Conservation (phyloP, 495 filamentous ascomycete species). For the Pyrenopolyporus hunteri region DNA sequence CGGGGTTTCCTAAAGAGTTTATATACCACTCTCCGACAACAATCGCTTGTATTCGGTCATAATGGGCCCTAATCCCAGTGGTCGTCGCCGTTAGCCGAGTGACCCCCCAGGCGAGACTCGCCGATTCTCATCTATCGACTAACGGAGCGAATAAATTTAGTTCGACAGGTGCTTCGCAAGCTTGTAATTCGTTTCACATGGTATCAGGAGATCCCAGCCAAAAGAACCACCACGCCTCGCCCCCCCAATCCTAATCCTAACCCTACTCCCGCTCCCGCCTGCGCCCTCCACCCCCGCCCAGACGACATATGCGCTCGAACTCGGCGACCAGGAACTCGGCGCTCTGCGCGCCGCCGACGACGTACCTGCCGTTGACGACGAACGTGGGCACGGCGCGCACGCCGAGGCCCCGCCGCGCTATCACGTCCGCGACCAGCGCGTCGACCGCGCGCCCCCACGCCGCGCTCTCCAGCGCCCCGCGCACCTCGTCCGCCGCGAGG, state of each 20-base stretch:
- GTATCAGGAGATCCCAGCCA: too few species aligned
- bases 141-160: too few species aligned
- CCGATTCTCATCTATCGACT: too few species aligned
- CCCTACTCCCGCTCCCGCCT: too few species aligned
- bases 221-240: neutral
- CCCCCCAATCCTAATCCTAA: neutral
- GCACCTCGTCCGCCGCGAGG: slow-evolving; percentile 60
- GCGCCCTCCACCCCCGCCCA: slow-evolving; percentile 4
- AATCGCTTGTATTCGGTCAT: too few species aligned
- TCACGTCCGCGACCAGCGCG: slow-evolving; percentile 26
- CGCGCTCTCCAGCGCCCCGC: slow-evolving; percentile 62
- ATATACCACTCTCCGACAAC: too few species aligned
- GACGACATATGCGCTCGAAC: slow-evolving; percentile 50
- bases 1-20: too few species aligned
- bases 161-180: too few species aligned
- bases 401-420: slow-evolving; percentile 51
- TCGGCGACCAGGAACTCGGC: slow-evolving; percentile 46
- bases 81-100: too few species aligned
- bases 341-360: slow-evolving; percentile 73
- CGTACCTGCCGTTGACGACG: slow-evolving; percentile 68
- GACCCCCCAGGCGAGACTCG: too few species aligned
- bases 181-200: too few species aligned
- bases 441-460: slow-evolving; percentile 42
- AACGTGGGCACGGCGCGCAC: slow-evolving; percentile 81
- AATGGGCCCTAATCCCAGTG: too few species aligned